Conservation (phyloP, 805 yeast genomes). For the Starmera quercuum region DNA sequence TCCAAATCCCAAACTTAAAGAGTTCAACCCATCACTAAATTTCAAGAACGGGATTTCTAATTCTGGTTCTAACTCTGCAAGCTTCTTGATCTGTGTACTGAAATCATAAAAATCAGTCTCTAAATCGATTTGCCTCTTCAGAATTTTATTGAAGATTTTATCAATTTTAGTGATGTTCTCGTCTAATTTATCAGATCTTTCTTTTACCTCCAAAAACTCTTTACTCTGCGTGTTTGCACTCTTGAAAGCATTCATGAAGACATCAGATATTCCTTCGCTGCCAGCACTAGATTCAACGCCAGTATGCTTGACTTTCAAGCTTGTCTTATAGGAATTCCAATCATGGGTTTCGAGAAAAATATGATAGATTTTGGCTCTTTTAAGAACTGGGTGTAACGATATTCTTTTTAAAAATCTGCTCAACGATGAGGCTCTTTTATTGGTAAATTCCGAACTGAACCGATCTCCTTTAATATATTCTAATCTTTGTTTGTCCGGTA, state of each 20-base stretch:
- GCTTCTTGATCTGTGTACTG: slow-evolving; percentile 57
- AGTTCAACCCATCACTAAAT: slow-evolving; percentile 41
- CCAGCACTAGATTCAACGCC: slow-evolving; percentile 11
- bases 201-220: slow-evolving; percentile 78
- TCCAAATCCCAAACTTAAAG: slow-evolving; percentile 33
- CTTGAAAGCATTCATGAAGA: slow-evolving; percentile 89
- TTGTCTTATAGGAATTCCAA: slow-evolving; percentile 63
- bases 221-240: slow-evolving; percentile 59
- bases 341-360: slow-evolving; percentile 67
- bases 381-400: slow-evolving; percentile 64
- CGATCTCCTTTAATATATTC: slow-evolving; percentile 94
- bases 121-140: slow-evolving; percentile 65
- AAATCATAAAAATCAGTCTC: slow-evolving; percentile 68
- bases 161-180: slow-evolving; percentile 78
- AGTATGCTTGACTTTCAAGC: slow-evolving; percentile 30
- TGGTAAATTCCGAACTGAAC: slow-evolving; percentile 77
- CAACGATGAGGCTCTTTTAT: slow-evolving; percentile 72
- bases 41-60: slow-evolving; percentile 26
- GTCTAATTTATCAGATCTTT: slow-evolving; percentile 74
- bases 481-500: slow-evolving; percentile 86
- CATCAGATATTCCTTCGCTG: slow-evolving; percentile 77
- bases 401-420: slow-evolving; percentile 69
- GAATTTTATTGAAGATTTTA: slow-evolving; percentile 63
- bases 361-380: slow-evolving; percentile 61
- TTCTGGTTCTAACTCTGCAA: slow-evolving; percentile 50